phyloP scores from a whole-genome alignment of 805 yeast species.

The Lachancea sp. region DNA sequence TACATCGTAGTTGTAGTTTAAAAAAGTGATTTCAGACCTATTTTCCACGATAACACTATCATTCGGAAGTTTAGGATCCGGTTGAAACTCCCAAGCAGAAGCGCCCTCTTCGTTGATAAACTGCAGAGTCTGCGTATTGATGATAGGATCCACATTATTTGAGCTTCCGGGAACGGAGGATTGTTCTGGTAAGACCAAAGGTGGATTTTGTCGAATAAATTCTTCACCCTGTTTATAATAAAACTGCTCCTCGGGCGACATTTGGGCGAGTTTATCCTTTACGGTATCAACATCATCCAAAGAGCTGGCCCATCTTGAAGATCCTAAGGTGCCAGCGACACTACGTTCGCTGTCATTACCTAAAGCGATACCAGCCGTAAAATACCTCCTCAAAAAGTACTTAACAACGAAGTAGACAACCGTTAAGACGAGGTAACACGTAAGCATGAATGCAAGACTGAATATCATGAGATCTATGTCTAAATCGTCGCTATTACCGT shows the following conservation, averaged over 20 bases:
- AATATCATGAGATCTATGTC: conserved; percentile 24
- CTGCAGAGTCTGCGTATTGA: conserved; percentile 31
- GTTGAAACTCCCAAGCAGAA: conserved; percentile 80
- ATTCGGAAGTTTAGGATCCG: conserved; percentile 46
- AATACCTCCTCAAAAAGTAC: conserved; percentile 10
- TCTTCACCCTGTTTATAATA: conserved; percentile 38
- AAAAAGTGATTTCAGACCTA: conserved; percentile 54
- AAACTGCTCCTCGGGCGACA: conserved; percentile 41
- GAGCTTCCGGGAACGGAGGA: conserved; percentile 18
- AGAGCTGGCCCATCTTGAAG: conserved; percentile 43
- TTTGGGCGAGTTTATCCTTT: conserved; percentile 53
- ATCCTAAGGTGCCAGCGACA: conserved; percentile 4
- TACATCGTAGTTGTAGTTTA: conserved; percentile 51
- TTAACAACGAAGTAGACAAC: conserved; percentile 12
- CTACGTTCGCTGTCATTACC: conserved; percentile 4
- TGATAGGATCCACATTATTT: conserved; percentile 29
- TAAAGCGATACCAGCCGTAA: conserved; percentile 11
- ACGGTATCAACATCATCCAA: conserved; percentile 58
- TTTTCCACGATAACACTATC: conserved; percentile 57
- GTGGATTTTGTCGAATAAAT: conserved; percentile 35
- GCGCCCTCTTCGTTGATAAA: conserved; percentile 84
- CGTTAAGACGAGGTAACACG: conserved; percentile 12
- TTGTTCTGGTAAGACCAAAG: conserved; percentile 36
- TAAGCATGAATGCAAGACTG: conserved; percentile 20
- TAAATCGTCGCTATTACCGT: conserved; percentile 16